These are phyloP conservation scores for Fusarium gaditjirri DNA, from an alignment of 2,329 filamentous ascomycete genomes.

Conservation along the genomic window DNA sequence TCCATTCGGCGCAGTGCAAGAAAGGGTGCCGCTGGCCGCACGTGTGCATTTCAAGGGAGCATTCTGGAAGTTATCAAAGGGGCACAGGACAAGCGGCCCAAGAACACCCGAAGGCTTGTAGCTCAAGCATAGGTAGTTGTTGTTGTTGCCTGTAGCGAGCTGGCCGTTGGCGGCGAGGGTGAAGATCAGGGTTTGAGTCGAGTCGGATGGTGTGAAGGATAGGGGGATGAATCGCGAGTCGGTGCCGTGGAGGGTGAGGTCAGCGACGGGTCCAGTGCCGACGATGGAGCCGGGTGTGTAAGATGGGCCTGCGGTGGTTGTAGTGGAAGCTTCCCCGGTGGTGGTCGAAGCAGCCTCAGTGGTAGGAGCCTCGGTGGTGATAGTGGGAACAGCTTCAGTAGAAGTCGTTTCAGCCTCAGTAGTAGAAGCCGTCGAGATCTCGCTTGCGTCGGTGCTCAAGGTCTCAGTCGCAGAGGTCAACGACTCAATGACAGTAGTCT, in stretches of 20 bases:
- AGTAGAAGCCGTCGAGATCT: not conserved
- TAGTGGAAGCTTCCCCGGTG: not conserved
- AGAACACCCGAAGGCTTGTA: not conserved
- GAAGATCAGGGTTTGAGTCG: slow-evolving; percentile 3
- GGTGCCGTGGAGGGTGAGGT: not conserved
- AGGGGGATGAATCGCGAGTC: not conserved
- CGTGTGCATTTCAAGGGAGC: not conserved
- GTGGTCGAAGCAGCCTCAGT: not conserved
- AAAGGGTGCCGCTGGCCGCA: not conserved
- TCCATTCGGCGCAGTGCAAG: not conserved
- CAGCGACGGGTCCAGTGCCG: not conserved
- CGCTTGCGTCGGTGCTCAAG: not conserved
- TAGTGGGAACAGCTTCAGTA: not conserved
- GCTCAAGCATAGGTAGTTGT: not conserved
- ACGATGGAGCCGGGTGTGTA: not conserved
- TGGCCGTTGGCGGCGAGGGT: not conserved
- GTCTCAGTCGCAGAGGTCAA: not conserved
- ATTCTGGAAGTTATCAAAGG: not conserved
- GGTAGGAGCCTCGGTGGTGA: not conserved
- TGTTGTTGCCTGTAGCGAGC: not conserved
- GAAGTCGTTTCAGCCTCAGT: not conserved
- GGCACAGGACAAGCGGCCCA: not conserved
- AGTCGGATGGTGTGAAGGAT: not conserved
- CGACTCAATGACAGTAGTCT: not conserved
- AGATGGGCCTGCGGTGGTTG: not conserved